Percentiles rank a stretch among this genome's conserved stretches.
Evolutionary conservation across 164 flowering plant genomes (phyloP).

Genomic region (Cinnamomum micranthum): DNA sequence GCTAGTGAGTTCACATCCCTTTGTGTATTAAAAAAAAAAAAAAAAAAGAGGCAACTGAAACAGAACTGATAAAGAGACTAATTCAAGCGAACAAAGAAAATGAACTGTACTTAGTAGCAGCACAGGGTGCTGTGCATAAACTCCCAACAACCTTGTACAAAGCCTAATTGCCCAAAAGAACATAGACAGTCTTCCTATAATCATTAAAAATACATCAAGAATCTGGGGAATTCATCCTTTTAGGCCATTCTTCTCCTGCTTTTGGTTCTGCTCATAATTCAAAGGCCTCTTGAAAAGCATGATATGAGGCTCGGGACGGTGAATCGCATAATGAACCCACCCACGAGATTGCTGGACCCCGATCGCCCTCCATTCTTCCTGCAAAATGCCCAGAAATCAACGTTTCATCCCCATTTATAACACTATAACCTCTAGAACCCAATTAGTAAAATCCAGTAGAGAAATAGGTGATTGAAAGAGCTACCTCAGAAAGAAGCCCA

Average conservation of each 20-base stretch:
- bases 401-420: too few relatives aligned
- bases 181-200: neutral
- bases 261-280: conserved; percentile 75
- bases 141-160: neutral
- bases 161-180: neutral
- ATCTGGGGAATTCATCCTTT: neutral
- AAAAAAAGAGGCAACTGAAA: too few relatives aligned
- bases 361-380: conserved; percentile 94
- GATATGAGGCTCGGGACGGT: conserved; percentile 92
- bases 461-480: neutral
- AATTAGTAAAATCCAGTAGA: neutral
- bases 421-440: neutral
- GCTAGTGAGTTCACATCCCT: too few relatives aligned
- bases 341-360: conserved; percentile 98
- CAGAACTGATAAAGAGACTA: too few relatives aligned
- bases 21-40: too few relatives aligned
- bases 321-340: conserved; percentile 92
- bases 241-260: conserved; percentile 16
- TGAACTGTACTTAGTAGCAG: neutral
- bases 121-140: neutral
- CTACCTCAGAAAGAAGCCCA: conserved; percentile 81
- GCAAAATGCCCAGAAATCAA: neutral
- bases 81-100: neutral
- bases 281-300: conserved; percentile 96
- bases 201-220: neutral